A percentile compares a stretch with the other conserved stretches of the same genome.
Evolutionary conservation across 495 filamentous ascomycete genomes (phyloP).

Genomic region (Staphylotrichum longicolle): DNA sequence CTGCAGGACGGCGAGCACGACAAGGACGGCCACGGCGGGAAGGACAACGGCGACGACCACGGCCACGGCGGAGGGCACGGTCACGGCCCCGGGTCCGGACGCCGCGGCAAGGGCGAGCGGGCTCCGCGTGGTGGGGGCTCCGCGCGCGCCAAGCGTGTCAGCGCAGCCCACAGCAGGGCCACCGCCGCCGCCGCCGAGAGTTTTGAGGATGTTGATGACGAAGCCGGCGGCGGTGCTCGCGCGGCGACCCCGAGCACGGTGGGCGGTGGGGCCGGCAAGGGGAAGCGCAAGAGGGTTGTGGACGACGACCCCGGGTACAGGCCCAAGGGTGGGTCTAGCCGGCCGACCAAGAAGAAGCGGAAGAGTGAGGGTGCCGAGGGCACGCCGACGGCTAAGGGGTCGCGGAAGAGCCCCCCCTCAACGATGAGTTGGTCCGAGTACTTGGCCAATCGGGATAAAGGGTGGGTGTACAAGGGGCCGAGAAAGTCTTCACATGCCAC

Average conservation of each 20-base stretch:
- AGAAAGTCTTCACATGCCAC: background rate
- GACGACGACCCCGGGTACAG: conserved; percentile 70
- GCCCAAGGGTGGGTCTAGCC: conserved; percentile 61
- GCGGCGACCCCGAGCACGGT: conserved; percentile 46
- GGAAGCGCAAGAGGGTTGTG: conserved; percentile 53
- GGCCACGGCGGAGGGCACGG: conserved; percentile 38
- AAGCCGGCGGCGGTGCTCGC: conserved; percentile 16
- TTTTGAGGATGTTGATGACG: conserved; percentile 37
- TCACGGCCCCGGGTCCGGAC: conserved; percentile 25
- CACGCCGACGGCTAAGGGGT: background rate
- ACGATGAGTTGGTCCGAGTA: background rate
- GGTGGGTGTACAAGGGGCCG: background rate
- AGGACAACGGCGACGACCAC: conserved; percentile 38
- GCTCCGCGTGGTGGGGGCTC: conserved; percentile 17
- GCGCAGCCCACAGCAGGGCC: conserved; percentile 19
- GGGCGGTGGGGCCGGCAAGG: conserved; percentile 36
- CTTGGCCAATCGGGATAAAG: background rate
- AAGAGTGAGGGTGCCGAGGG: conserved; percentile 31
- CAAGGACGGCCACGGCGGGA: conserved; percentile 5
- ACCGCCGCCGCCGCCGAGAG: conserved; percentile 35
- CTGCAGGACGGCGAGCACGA: conserved; percentile 70
- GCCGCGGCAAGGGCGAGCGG: conserved; percentile 26
- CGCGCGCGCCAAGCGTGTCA: conserved; percentile 31
- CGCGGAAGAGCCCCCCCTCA: conserved; percentile 4
- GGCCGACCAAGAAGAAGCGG: conserved; percentile 63